Conservation (phyloP, 176 grass and related monocot species). For the Phyllostachys edulis region DNA sequence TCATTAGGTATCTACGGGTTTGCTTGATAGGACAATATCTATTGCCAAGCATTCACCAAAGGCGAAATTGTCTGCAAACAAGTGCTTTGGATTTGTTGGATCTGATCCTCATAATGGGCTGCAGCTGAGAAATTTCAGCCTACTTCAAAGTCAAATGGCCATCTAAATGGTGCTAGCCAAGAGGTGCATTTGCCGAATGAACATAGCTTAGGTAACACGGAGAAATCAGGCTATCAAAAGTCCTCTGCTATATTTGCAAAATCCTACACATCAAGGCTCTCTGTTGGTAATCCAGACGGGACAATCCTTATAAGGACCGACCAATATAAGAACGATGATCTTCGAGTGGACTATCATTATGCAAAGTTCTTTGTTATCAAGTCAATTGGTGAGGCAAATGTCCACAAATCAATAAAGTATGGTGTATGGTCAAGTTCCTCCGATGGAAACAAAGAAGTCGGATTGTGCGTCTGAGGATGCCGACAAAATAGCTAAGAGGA, state of each 20-base stretch:
- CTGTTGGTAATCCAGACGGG: conserved; percentile 34
- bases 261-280: conserved; percentile 52
- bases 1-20: conserved; percentile 26
- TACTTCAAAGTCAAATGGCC: conserved; percentile 27
- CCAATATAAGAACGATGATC: conserved; percentile 62
- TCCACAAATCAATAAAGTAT: conserved; percentile 86
- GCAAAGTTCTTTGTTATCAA: conserved; percentile 96
- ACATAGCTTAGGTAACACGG: not conserved
- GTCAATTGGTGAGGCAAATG: conserved; percentile 74
- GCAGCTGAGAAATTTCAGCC: conserved; percentile 53
- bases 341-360: conserved; percentile 62
- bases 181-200: conserved; percentile 28
- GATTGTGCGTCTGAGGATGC: conserved; percentile 61
- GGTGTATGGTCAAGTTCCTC: conserved; percentile 78
- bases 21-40: conserved; percentile 33
- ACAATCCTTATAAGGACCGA: conserved; percentile 54
- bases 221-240: conserved; percentile 32
- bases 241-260: conserved; percentile 33
- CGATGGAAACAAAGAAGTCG: conserved; percentile 68
- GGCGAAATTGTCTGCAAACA: conserved; percentile 30
- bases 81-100: conserved; percentile 26
- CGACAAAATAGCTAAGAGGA: conserved; percentile 57
- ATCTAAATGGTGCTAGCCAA: conserved; percentile 4
- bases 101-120: conserved; percentile 53
- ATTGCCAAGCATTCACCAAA: conserved; percentile 28